Evolutionary conservation across 345 rosid genomes (phyloP).

Genomic region (Cochlearia excelsa): DNA sequence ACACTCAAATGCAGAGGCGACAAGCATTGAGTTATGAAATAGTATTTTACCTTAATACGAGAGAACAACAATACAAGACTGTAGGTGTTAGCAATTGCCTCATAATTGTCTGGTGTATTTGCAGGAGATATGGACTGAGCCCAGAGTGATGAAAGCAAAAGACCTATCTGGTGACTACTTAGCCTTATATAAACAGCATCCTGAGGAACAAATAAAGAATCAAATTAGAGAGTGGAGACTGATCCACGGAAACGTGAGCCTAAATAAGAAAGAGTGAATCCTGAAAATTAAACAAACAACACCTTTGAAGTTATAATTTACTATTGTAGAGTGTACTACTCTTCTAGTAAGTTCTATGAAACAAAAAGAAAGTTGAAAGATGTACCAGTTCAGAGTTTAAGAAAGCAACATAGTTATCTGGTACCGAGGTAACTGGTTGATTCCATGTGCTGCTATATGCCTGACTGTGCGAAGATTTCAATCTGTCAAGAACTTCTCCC

Average conservation of each 20-base stretch:
- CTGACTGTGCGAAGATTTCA: slow-evolving; percentile 45
- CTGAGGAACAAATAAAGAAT: slow-evolving; percentile 39
- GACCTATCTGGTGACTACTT: slow-evolving; percentile 90
- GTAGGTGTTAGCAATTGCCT: slow-evolving; percentile 91
- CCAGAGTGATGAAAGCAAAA: slow-evolving; percentile 91
- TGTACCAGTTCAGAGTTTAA: slow-evolving; percentile 33
- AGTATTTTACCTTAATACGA: slow-evolving; percentile 71
- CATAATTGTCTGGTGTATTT: slow-evolving; percentile 84
- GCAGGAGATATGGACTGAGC: slow-evolving; percentile 84
- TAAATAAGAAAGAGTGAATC: slow-evolving; percentile 3
- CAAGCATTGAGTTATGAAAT: neutral
- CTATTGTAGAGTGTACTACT: neutral
- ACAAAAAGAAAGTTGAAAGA: slow-evolving; percentile 2
- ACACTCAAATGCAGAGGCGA: neutral
- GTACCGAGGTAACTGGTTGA: slow-evolving; percentile 24
- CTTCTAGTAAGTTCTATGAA: slow-evolving; percentile 2
- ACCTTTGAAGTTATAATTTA: neutral
- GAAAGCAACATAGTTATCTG: slow-evolving; percentile 29
- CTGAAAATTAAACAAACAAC: neutral
- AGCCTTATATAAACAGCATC: slow-evolving; percentile 67
- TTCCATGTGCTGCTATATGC: slow-evolving; percentile 31
- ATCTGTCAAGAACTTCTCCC: slow-evolving; percentile 47
- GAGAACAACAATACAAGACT: slow-evolving; percentile 87
- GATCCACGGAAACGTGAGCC: slow-evolving; percentile 7
- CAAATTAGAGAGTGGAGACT: slow-evolving; percentile 25